Evolutionary conservation across 352 stramenopile species (phyloP), one percentile per base, ranked within the genome.

Genomic region (Globisporangium yorkense): DNA sequence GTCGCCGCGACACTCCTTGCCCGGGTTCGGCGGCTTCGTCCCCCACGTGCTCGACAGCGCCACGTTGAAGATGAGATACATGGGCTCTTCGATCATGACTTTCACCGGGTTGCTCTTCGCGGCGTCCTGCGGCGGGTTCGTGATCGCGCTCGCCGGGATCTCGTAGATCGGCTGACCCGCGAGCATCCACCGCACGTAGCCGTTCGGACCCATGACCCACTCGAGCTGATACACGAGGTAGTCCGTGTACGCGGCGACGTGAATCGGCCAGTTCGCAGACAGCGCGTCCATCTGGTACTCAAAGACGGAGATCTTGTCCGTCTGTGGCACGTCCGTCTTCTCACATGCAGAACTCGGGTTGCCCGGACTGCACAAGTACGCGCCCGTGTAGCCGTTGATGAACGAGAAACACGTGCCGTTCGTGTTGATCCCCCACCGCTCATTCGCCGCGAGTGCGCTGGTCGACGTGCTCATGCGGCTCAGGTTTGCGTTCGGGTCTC

Each of bases 21-120:
- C 75, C 0, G 82, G 43, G 59, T 94, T 94, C 29, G 84, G 82
- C 2, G 84, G 84, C 27, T 63, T 77, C 0, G 84, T 67, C 18
- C 81, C 81, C 96, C 94, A 98, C 29, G 89, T 88, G 29, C 69
- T 85, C n/a, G 89, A 97, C 53, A 98, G 21, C 21, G 21, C 21
- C 21, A 24, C 21, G 21, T 24, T 24, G 21, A 24, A 24, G 21
- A 24, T 24, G 56, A 98, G 65, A 59, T 98, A 98, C 76, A 96
- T 90, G 0, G 96, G 96, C 66, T 98, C 96, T 35, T 94, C 82
- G 29, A 97, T 82, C 78, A 98, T 98, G 59, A 88, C 85, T 68
- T 77, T 96, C 70, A 70, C 83, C 57, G 79, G 88, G 84, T 73
- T 94, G 59, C 51, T 78, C 51, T 82, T 71, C 0, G 54, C 49